Base-by-base conservation (phyloP, 768 basidiomycete species). In the Lenzites betulinus region DNA sequence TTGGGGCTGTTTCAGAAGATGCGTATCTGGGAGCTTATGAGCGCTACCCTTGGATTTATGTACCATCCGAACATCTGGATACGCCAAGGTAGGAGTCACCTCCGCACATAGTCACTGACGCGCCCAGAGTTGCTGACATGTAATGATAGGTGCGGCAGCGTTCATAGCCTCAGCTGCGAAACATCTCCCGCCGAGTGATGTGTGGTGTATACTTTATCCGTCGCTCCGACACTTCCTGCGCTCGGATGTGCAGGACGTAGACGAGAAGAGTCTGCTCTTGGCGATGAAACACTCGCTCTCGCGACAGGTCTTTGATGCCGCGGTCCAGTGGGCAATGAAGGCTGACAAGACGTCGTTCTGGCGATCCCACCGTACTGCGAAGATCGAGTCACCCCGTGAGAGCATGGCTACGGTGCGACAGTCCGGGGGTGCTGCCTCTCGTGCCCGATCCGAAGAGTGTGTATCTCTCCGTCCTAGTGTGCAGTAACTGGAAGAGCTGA, bases 31-130 rank as follows among this genome's bases (percentile, higher is more conserved):
- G 97, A 98, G 66, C 79, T 98, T 36, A 92, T 96, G 86, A 90
- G 89, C 54, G 87, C 88, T 0, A 88, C 89, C 0, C 75, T 94
- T 30, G 92, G 92, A 1, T 95, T 98, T 73, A 76, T 98, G 51
- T 96, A 93, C 66, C 97, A 99, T 72, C 96, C 97, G 0, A 95
- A 97, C 71, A 76, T 87, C 22, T 98, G 96, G 96, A 92, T 98
- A 72, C 81, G 95, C 58, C 93, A 98, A 82, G 92, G 95, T 89
- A 28, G n/a, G 74, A 18, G 20, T 46, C 41, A 51, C 28, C 18
- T 22, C 8, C 42, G n/a, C 42, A 20, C 13, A 3, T 16, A 33
- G 30, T 22, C 42, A 22, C 13, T 8, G 28, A 20, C 7, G 38
- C 3, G 11, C 18, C 46, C 12, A 13, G 52, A 35, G 16, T 25